Conservation (phyloP, 768 basidiomycete genomes). For the Russula vinacea region DNA sequence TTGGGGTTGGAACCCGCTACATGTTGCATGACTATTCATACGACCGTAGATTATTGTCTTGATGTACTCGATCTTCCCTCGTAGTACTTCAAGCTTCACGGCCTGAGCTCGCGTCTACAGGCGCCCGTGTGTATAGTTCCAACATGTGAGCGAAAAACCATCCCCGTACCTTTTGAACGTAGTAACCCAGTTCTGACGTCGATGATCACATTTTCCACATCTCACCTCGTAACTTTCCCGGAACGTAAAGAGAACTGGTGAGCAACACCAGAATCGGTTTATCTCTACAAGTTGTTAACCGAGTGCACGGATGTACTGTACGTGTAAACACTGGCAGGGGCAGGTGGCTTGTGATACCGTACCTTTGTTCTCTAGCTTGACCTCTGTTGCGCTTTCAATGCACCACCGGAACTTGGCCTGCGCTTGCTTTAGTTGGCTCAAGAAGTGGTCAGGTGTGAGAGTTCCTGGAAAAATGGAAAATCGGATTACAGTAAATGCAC, state of each 20-base stretch:
- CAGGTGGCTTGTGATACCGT: background rate
- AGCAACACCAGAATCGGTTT: conserved; percentile 89
- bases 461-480: conserved; percentile 57
- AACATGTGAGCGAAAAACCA: background rate
- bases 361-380: conserved; percentile 70
- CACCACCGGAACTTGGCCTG: conserved; percentile 90
- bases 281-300: conserved; percentile 44
- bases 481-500: too few relatives aligned
- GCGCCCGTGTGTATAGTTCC: background rate
- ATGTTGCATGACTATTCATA: too few relatives aligned
- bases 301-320: background rate
- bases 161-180: conserved; percentile 83
- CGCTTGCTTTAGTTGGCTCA: conserved; percentile 88
- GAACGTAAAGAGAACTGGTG: conserved; percentile 93
- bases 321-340: too few relatives aligned
- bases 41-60: too few relatives aligned
- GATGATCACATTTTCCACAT: conserved; percentile 83
- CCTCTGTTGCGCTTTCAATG: conserved; percentile 71
- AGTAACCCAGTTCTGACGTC: conserved; percentile 98
- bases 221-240: conserved; percentile 82
- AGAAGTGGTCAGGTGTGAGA: conserved; percentile 86
- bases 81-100: conserved; percentile 76
- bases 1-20: too few relatives aligned
- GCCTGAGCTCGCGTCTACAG: conserved; percentile 80
- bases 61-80: conserved; percentile 77